Base-by-base conservation (phyloP, 2,329 filamentous ascomycete species). In the Penicillium glabrum region DNA sequence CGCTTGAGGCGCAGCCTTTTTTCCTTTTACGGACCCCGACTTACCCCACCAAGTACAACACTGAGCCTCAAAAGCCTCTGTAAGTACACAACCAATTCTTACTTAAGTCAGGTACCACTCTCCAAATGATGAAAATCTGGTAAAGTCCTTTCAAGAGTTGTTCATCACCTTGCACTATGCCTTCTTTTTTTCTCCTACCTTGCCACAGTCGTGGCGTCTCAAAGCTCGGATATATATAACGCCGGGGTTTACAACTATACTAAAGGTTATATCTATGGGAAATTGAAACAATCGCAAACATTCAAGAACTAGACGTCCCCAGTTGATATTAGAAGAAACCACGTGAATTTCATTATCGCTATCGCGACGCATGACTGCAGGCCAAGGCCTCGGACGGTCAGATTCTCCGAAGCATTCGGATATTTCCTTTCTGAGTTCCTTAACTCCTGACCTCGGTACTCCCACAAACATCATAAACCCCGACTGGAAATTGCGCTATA, bases 21-120 rank as follows among this genome's bases (percentile, higher is more conserved):
- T 31, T 54, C 60, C 60, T 35, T 24, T 58, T 60, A 48, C 29
- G 54, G 60, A 46, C 53, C 54, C 60, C 60, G 60, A 60, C 52
- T 49, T 35, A 44, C 54, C 49, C 57, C 57, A 37, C 51, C 16
- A 26, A 14, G 23, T 27, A 31, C 21, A 43, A 57, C 54, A 54
- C 60, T 58, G 41, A 60, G 50, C 29, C 26, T 35, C 19, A 24
- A 23, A 23, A n/a, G 14, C 9, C 8, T 31, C 16, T 16, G 3
- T 37, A 19, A 8, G 21, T 33, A 31, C 9, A 7, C 31, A 33
- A 9, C 5, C 3, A 19, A 10, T 37, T 37, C 9, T 7, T 37
- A 19, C 26, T 26, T 8, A 29, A 8, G 14, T 37, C 29, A 31
- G 29, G 29, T 31, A 11, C 29, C 11, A 14, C 29, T 31, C 29